Evolutionary conservation across 345 rosid genomes (phyloP).

Genomic region (Ceriops decandra): DNA sequence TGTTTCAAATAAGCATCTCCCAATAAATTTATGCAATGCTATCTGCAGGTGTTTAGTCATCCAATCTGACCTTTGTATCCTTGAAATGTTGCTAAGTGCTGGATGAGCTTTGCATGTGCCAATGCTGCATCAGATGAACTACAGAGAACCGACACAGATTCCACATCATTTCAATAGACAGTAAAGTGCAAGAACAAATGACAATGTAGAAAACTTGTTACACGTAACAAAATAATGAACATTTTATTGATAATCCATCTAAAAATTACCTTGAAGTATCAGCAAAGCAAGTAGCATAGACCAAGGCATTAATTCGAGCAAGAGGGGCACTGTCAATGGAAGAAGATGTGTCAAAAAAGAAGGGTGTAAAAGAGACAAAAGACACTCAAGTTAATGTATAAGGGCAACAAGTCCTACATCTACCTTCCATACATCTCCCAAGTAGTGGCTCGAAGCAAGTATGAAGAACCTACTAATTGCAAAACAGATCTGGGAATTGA

Average conservation of each 20-base stretch:
- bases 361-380: not conserved
- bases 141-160: conserved; percentile 19
- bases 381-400: not conserved
- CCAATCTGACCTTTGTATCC: conserved; percentile 79
- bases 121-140: conserved; percentile 88
- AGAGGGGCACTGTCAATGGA: conserved; percentile 60
- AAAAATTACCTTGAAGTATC: conserved; percentile 70
- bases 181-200: not conserved
- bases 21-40: conserved; percentile 7
- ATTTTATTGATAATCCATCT: not conserved
- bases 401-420: conserved; percentile 16
- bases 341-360: conserved; percentile 7
- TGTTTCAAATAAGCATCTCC: not conserved
- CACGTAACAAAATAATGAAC: not conserved
- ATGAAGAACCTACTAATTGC: conserved; percentile 83
- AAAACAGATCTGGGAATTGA: conserved; percentile 81
- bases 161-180: conserved; percentile 13
- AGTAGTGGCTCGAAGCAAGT: conserved; percentile 81
- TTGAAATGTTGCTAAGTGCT: conserved; percentile 73
- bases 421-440: conserved; percentile 99
- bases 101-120: conserved; percentile 86
- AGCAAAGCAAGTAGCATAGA: conserved; percentile 72
- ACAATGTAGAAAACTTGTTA: not conserved
- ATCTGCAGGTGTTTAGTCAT: conserved; percentile 14
- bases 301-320: conserved; percentile 77